These are phyloP conservation scores for Penicillium concentricum DNA, from an alignment of 2,329 filamentous ascomycete genomes.

Conservation along the genomic window DNA sequence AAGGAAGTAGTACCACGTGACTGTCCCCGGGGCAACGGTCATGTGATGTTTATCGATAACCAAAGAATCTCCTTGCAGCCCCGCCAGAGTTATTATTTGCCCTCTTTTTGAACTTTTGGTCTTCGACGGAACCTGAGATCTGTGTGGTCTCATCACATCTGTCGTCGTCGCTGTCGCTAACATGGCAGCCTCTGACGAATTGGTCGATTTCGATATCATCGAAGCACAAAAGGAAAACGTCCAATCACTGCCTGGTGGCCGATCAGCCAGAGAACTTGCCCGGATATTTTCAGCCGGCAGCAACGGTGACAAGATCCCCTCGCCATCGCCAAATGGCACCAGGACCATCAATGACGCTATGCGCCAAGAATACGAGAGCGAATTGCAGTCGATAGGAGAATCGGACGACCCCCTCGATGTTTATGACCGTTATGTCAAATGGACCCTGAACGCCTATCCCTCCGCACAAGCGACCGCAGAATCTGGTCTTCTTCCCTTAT, in stretches of 20 bases:
- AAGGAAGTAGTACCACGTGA: conserved; percentile 26
- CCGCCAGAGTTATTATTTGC: conserved; percentile 6
- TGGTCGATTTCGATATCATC: conserved; percentile 78
- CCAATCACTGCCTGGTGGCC: conserved; percentile 80
- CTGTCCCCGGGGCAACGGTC: conserved; percentile 32
- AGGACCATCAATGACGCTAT: conserved; percentile 75
- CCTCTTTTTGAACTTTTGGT: neutral
- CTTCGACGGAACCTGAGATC: neutral
- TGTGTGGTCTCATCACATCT: conserved; percentile 2
- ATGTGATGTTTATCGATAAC: conserved; percentile 41
- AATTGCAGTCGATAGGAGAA: conserved; percentile 74
- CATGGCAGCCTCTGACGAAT: conserved; percentile 43
- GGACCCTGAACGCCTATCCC: conserved; percentile 93
- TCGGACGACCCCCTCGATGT: conserved; percentile 93
- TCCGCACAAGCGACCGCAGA: conserved; percentile 87
- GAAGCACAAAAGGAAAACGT: conserved; percentile 98
- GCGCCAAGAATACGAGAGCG: conserved; percentile 80
- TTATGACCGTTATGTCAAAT: conserved; percentile 94
- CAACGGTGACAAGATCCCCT: conserved; percentile 52
- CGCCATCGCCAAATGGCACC: conserved; percentile 69
- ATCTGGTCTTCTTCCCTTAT: conserved; percentile 82
- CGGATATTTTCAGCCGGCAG: conserved; percentile 61
- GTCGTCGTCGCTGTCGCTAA: neutral
- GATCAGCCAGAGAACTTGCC: conserved; percentile 86
- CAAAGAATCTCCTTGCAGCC: conserved; percentile 15